Conservation (phyloP, 805 yeast species). For the Ogataea glucozyma region DNA sequence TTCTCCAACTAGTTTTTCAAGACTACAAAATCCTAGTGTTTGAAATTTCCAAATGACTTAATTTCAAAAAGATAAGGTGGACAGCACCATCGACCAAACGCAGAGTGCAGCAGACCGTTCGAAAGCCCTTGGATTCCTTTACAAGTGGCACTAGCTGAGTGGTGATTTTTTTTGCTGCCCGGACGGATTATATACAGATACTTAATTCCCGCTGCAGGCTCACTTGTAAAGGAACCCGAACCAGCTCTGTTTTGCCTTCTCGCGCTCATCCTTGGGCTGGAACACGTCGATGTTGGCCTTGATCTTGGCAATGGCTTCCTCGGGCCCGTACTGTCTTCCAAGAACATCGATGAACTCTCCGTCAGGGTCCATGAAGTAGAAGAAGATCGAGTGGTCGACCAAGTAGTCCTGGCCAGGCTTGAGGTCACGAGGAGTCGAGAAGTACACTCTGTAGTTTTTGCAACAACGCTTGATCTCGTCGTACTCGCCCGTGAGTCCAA, state of each 20-base stretch:
- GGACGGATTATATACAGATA: constrained; percentile 2
- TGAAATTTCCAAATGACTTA: not conserved
- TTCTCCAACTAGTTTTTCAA: constrained; percentile 3
- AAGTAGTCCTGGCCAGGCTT: constrained; percentile 95
- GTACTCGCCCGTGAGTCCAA: constrained; percentile 91
- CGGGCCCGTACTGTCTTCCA: constrained; percentile 86
- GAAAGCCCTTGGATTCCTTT: constrained; percentile 1
- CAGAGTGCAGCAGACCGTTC: constrained; percentile 1
- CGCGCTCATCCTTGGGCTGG: constrained; percentile 70
- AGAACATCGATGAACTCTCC: constrained; percentile 93
- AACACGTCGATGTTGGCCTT: constrained; percentile 73
- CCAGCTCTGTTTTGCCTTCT: constrained; percentile 60
- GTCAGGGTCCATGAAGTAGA: constrained; percentile 97
- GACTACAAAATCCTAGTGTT: constrained; percentile 3
- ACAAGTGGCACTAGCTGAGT: too few relatives aligned
- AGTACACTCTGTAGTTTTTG: constrained; percentile 89
- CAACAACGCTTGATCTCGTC: constrained; percentile 82
- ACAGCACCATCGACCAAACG: not conserved
- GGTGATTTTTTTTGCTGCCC: too few relatives aligned
- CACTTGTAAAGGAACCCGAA: constrained; percentile 57
- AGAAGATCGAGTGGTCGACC: constrained; percentile 96
- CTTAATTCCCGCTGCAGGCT: too few relatives aligned
- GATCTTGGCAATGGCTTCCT: constrained; percentile 75
- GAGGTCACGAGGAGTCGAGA: constrained; percentile 93
- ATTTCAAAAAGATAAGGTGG: not conserved